Evolutionary conservation across 192 early-diverging fungal genomes (phyloP).

Genomic region (Ambispora gerdemannii): DNA sequence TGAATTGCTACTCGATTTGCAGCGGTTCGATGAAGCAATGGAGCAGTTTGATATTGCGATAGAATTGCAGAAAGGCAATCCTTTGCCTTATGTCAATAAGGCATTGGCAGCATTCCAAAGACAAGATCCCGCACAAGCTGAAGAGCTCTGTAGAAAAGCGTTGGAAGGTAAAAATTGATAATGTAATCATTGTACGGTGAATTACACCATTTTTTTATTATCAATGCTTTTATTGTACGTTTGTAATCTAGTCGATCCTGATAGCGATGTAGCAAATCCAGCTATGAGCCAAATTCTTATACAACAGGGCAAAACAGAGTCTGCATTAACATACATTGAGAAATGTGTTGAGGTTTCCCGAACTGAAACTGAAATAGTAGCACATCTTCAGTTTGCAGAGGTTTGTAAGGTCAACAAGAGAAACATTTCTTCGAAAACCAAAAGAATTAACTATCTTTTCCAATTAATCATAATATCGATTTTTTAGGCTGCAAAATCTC

Average conservation of each 20-base stretch:
- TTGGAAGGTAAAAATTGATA: slow-evolving; percentile 56
- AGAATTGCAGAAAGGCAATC: slow-evolving; percentile 67
- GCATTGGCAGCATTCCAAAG: slow-evolving; percentile 76
- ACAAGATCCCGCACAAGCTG: slow-evolving; percentile 72
- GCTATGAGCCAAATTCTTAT: slow-evolving; percentile 76
- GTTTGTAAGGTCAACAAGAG: slow-evolving; percentile 32
- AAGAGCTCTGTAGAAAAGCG: slow-evolving; percentile 73
- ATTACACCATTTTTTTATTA: too few species aligned
- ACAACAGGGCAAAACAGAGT: slow-evolving; percentile 81
- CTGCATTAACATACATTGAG: slow-evolving; percentile 81
- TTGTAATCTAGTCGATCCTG: slow-evolving; percentile 69
- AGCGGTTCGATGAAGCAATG: slow-evolving; percentile 75
- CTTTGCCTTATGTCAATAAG: slow-evolving; percentile 99
- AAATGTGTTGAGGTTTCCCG: slow-evolving; percentile 77
- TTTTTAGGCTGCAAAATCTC: slow-evolving; percentile 18
- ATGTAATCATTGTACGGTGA: too few species aligned
- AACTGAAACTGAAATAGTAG: slow-evolving; percentile 87
- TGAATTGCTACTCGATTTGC: slow-evolving; percentile 88
- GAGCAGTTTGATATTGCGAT: slow-evolving; percentile 88
- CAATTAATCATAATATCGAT: background rate
- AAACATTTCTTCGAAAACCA: slow-evolving; percentile 43
- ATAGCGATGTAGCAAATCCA: slow-evolving; percentile 91
- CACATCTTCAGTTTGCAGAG: slow-evolving; percentile 47
- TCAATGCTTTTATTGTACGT: too few species aligned
- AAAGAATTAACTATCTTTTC: slow-evolving; percentile 20